Base-by-base conservation (phyloP, 306 rosid species). In the Cercis canadensis region DNA sequence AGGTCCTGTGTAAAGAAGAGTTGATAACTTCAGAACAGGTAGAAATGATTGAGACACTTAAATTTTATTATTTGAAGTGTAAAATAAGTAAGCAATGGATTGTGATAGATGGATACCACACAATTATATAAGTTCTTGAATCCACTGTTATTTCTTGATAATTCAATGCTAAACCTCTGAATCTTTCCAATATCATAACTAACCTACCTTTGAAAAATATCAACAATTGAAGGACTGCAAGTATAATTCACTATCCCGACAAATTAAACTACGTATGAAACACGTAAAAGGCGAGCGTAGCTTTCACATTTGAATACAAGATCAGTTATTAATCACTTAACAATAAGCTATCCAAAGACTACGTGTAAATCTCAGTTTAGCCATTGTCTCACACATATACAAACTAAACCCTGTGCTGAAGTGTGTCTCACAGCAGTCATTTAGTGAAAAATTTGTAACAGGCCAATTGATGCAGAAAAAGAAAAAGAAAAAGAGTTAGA, bases 131-230 rank as follows among this genome's bases (percentile, higher is more conserved):
- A n/a, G 16, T 12, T 24, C 65, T n/a, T 36, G 45, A 14, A 40
- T 59, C 34, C 1, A 54, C 34, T 39, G 59, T 59, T 44, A 43
- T 33, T 18, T 62, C 56, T 74, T 39, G 16, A 80, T 72, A 55
- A 70, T 72, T 77, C 50, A 6, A 62, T 57, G 56, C 45, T 54
- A 79, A 65, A 57, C 64, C 75, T 63, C 43, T 74, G 85, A 82
- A 86, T 84, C 85, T 84, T 82, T 78, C 87, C 88, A 86, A 72
- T 78, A 84, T 86, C 87, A 80, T 84, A 86, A 84, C 86, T 78
- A 75, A 86, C 81, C 89, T 69, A 78, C 75, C 79, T 71, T 75
- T 77, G 58, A 67, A 73, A 80, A 18, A 4, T 44, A 78, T 70
- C 47, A 69, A 45, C 70, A 75, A 54, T 50, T 49, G 65, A 60